Conservation (phyloP, 2,329 filamentous ascomycete genomes). For the Aspergillus jensenii region DNA sequence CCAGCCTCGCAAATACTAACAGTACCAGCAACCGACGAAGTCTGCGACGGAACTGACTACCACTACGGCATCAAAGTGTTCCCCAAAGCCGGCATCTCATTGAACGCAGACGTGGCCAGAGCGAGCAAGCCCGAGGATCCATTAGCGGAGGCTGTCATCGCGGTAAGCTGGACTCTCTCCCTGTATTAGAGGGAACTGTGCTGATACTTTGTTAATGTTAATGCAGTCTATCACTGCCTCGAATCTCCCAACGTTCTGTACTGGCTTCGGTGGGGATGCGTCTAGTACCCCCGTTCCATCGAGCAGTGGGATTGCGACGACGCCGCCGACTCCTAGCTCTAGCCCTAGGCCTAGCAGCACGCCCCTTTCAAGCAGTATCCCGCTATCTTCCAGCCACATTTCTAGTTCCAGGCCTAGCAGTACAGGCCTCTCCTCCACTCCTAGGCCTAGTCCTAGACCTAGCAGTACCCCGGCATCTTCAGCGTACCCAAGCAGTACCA, state of each 20-base stretch:
- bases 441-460: neutral
- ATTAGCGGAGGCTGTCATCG: neutral
- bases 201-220: neutral
- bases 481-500: neutral
- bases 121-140: conserved; percentile 1
- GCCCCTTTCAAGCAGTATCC: neutral
- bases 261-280: neutral
- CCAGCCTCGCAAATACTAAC: neutral
- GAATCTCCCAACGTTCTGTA: neutral
- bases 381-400: neutral
- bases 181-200: neutral
- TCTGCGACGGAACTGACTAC: conserved; percentile 4
- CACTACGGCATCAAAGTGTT: conserved; percentile 8
- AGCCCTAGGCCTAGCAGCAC: neutral
- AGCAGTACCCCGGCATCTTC: neutral
- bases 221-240: neutral
- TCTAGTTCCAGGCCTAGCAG: neutral
- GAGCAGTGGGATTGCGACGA: neutral
- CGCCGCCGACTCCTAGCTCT: neutral
- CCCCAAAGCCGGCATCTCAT: neutral
- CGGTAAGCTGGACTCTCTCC: neutral
- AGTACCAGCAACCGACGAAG: conserved; percentile 12
- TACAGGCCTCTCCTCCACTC: neutral
- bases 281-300: neutral
- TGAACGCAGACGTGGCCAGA: conserved; percentile 1